phyloP scores from a whole-genome alignment of 352 stramenopile species.

The Blastocystis sp. region DNA sequence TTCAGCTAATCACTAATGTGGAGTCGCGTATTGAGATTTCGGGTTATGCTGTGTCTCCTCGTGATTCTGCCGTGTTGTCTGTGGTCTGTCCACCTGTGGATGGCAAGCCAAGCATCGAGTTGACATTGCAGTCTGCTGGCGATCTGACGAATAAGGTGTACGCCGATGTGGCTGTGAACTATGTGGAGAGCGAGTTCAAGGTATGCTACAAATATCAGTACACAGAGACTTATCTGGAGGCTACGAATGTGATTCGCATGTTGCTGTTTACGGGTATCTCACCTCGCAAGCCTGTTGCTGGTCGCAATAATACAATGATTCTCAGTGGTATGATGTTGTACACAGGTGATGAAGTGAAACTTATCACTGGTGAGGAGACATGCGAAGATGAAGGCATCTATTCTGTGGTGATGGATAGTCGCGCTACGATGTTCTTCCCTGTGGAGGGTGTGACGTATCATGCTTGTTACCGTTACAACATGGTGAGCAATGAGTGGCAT shows the following conservation, averaged over 20 bases:
- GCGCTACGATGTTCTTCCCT: not conserved
- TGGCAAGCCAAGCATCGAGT: not conserved
- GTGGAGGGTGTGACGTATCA: not conserved
- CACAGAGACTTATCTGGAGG: slow-evolving; percentile 13
- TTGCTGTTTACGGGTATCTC: not conserved
- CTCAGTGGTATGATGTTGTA: slow-evolving; percentile 5
- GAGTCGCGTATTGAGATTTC: slow-evolving; percentile 18
- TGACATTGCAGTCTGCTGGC: not conserved
- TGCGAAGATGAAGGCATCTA: not conserved
- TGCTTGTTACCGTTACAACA: slow-evolving; percentile 51
- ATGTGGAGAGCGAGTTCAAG: slow-evolving; percentile 1
- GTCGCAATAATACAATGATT: slow-evolving; percentile 2
- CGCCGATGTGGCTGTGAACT: slow-evolving; percentile 38
- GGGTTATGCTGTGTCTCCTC: not conserved
- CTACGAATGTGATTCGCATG: not conserved
- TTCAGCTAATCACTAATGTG: slow-evolving; percentile 14
- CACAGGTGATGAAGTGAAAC: slow-evolving; percentile 37
- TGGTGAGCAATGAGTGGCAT: slow-evolving; percentile 8
- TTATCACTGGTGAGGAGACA: not conserved
- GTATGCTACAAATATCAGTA: slow-evolving; percentile 50
- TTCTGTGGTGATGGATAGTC: slow-evolving; percentile 31
- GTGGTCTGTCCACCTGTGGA: slow-evolving; percentile 25
- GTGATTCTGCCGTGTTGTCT: slow-evolving; percentile 7
- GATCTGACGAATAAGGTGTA: slow-evolving; percentile 37
- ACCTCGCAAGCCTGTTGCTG: not conserved